Evolutionary conservation across 305 asterid genomes (phyloP).

Genomic region (Fraxinus ornus): DNA sequence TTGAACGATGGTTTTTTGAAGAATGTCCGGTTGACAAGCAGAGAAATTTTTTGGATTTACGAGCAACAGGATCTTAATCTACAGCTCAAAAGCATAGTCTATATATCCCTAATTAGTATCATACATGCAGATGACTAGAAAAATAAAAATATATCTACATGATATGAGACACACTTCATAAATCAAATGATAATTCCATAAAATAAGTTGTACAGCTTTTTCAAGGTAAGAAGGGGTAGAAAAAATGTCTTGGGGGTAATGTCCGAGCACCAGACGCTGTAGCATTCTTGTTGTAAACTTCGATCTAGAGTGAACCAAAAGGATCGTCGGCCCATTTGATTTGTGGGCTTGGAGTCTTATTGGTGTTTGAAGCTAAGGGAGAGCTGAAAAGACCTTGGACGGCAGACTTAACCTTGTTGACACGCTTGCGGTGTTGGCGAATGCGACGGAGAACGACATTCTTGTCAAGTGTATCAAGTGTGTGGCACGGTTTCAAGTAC

Average conservation of each 20-base stretch:
- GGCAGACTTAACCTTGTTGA: conserved; percentile 45
- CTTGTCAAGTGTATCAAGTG: no score
- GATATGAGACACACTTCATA: neutral
- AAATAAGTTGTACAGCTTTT: neutral
- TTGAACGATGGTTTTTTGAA: no score
- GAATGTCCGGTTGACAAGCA: no score
- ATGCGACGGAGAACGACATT: no score
- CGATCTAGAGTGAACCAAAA: conserved; percentile 52
- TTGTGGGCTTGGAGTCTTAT: conserved; percentile 9
- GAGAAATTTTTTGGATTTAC: no score
- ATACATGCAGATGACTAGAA: neutral
- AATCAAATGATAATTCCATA: neutral
- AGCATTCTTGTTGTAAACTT: neutral
- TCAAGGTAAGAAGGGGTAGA: neutral
- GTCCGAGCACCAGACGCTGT: neutral
- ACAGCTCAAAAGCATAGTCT: neutral
- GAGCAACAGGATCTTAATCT: no score
- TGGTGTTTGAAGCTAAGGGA: conserved; percentile 23
- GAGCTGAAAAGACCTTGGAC: conserved; percentile 37
- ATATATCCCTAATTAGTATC: neutral
- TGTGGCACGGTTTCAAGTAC: conserved; percentile 37
- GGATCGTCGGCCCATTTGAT: conserved; percentile 63
- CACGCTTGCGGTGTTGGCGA: conserved; percentile 21
- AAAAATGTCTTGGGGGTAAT: neutral
- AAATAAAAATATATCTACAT: neutral